These are phyloP conservation scores for Plasmodium relictum DNA, from an alignment of 169 alveolate genomes.

Conservation along the genomic window DNA sequence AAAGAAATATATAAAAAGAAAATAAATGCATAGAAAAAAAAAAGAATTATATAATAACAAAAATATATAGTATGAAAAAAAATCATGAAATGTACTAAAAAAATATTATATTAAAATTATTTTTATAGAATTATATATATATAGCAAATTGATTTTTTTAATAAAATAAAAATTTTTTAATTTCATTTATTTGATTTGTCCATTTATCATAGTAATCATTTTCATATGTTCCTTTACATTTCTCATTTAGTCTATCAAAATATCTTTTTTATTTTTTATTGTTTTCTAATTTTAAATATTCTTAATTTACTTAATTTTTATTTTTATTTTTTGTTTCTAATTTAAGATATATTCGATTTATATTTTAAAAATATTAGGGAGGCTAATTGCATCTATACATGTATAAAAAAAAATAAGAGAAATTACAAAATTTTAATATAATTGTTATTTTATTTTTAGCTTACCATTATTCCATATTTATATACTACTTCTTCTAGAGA, in stretches of 20 bases:
- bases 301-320: neutral
- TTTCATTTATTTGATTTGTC: too few species aligned
- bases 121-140: too few species aligned
- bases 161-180: too few species aligned
- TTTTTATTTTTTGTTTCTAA: neutral
- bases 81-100: too few species aligned
- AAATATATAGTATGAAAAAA: neutral
- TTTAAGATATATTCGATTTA: neutral
- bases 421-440: neutral
- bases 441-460: neutral
- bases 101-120: too few species aligned
- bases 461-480: conserved; percentile 51
- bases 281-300: neutral
- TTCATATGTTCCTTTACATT: neutral
- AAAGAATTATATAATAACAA: neutral
- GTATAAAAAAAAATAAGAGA: neutral
- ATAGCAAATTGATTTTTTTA: too few species aligned
- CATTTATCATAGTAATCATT: too few species aligned
- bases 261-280: neutral
- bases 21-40: too few species aligned
- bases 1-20: neutral
- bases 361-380: conserved; percentile 10
- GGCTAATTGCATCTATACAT: neutral
- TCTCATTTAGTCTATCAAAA: neutral
- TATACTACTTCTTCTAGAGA: conserved; percentile 33